These are phyloP conservation scores for Tylopilus sp. DNA, from an alignment of 1,284 basidiomycete species.

Conservation along the genomic window DNA sequence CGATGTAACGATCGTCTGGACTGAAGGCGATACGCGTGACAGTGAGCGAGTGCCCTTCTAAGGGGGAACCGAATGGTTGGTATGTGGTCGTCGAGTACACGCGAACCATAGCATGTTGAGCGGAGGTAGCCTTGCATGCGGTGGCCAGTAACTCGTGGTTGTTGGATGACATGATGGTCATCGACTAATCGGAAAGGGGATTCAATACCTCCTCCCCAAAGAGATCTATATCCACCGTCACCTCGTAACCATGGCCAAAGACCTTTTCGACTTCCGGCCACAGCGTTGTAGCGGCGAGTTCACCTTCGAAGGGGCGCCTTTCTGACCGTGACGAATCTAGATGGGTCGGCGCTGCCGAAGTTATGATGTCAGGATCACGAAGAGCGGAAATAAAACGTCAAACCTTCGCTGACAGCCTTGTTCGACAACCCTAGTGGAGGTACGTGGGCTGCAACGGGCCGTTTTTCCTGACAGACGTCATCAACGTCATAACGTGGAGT, in stretches of 20 bases:
- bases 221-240: constrained; percentile 33
- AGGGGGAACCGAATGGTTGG: constrained; percentile 64
- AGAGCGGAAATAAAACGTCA: constrained; percentile 3
- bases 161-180: constrained; percentile 72
- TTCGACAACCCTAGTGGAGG: constrained; percentile 78
- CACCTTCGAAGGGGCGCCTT: constrained; percentile 77
- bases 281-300: constrained; percentile 80
- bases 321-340: constrained; percentile 13
- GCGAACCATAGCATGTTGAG: constrained; percentile 88
- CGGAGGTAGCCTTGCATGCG: constrained; percentile 83
- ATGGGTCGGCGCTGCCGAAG: constrained; percentile 18
- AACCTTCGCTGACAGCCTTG: constrained; percentile 60
- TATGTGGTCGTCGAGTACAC: constrained; percentile 74
- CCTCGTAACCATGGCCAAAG: constrained; percentile 98
- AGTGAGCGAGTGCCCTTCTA: constrained; percentile 85
- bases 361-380: background rate
- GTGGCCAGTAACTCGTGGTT: constrained; percentile 78
- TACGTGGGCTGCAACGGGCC: constrained; percentile 62
- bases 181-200: constrained; percentile 48
- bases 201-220: constrained; percentile 7
- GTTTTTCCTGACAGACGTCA: constrained; percentile 18
- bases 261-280: constrained; percentile 99
- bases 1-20: constrained; percentile 70
- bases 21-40: constrained; percentile 91
- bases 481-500: constrained; percentile 9